Conservation (phyloP, 495 filamentous ascomycete species). For the Hypoxylon perforatum region DNA sequence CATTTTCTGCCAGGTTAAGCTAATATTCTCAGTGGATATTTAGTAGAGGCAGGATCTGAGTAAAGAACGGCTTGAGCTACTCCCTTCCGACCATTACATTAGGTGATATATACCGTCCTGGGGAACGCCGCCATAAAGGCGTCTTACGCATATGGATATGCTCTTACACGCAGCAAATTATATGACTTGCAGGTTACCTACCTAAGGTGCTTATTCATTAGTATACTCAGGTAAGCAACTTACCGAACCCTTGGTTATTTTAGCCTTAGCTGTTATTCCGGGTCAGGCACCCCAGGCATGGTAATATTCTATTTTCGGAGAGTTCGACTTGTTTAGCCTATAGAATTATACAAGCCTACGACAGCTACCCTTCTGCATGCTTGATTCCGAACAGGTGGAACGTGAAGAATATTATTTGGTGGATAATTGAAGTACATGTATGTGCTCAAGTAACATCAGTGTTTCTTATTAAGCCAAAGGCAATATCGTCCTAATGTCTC, state of each 20-base stretch:
- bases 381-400: constrained; percentile 35
- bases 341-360: constrained; percentile 6
- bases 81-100: neutral
- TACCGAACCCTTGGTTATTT: too few species aligned
- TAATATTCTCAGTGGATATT: neutral
- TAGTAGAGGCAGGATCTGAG: too few species aligned
- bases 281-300: too few species aligned
- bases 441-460: too few species aligned
- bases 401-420: constrained; percentile 10
- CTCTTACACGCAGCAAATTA: neutral
- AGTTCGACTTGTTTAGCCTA: constrained; percentile 8
- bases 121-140: neutral
- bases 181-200: too few species aligned
- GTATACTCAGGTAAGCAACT: too few species aligned
- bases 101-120: neutral
- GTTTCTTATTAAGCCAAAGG: too few species aligned
- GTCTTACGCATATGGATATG: neutral
- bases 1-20: neutral
- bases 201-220: too few species aligned
- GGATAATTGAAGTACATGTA: too few species aligned
- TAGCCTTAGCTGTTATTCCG: too few species aligned
- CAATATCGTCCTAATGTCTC: neutral
- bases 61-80: neutral
- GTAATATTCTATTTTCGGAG: neutral
- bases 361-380: constrained; percentile 20